Conservation (phyloP, 2,329 filamentous ascomycete genomes). For the Cladosporium colombiae region DNA sequence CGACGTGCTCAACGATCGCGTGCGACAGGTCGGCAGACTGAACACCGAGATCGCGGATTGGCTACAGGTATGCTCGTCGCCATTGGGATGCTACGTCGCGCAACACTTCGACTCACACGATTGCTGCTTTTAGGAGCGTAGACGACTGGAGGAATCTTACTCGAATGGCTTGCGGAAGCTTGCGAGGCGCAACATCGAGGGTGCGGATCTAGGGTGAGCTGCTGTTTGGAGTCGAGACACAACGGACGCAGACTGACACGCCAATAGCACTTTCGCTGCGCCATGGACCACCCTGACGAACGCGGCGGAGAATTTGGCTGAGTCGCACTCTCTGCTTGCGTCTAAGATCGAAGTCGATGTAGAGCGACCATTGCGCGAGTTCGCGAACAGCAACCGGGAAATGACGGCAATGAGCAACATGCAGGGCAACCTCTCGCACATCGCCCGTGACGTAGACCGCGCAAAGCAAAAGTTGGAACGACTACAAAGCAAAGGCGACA, state of each 20-base stretch:
- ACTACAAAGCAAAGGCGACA: conserved; percentile 75
- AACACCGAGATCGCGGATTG: conserved; percentile 94
- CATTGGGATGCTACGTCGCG: conserved; percentile 1
- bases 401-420: conserved; percentile 79
- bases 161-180: conserved; percentile 79
- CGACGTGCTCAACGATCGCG: conserved; percentile 77
- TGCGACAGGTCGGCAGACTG: conserved; percentile 81
- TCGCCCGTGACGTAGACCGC: conserved; percentile 83
- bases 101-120: conserved; percentile 12
- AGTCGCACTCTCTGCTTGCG: conserved; percentile 79
- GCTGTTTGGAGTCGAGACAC: background rate
- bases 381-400: conserved; percentile 69
- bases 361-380: conserved; percentile 78
- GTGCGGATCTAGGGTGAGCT: conserved; percentile 82
- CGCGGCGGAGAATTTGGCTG: conserved; percentile 76
- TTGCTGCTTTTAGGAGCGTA: conserved; percentile 70
- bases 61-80: conserved; percentile 71
- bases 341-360: conserved; percentile 85
- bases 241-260: conserved; percentile 23
- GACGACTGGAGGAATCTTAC: conserved; percentile 88
- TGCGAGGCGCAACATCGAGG: conserved; percentile 56
- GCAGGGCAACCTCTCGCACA: conserved; percentile 72
- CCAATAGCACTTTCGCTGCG: conserved; percentile 75
- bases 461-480: conserved; percentile 86
- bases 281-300: conserved; percentile 88